These are phyloP conservation scores for Corinectria fuckeliana DNA, from an alignment of 2,329 filamentous ascomycete species.

Conservation along the genomic window DNA sequence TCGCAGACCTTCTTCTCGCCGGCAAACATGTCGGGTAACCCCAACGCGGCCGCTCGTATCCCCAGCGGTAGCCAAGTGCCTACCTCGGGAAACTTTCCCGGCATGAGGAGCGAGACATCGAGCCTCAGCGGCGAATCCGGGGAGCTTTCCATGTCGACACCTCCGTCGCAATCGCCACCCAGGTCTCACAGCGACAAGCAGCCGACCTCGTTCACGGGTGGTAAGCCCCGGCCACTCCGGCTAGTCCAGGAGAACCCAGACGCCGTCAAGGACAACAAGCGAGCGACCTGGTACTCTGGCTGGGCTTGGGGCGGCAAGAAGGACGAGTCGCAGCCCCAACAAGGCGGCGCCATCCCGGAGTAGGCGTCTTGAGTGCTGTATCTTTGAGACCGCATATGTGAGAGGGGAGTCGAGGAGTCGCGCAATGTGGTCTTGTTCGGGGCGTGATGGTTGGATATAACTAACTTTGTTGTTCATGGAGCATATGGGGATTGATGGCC, in stretches of 20 bases:
- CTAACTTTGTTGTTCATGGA: constrained; percentile 27
- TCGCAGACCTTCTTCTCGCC: constrained; percentile 69
- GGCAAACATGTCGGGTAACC: constrained; percentile 57
- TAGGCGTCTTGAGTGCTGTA: constrained; percentile 29
- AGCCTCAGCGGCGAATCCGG: constrained; percentile 73
- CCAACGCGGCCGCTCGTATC: constrained; percentile 57
- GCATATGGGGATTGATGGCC: constrained; percentile 36
- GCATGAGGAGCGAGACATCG: constrained; percentile 70
- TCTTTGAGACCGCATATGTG: constrained; percentile 8
- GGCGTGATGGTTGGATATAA: constrained; percentile 37
- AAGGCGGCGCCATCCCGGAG: constrained; percentile 45
- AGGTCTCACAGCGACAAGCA: constrained; percentile 58
- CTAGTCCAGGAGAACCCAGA: constrained; percentile 81
- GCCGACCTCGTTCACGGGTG: constrained; percentile 62
- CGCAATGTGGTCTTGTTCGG: constrained; percentile 26
- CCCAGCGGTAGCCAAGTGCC: constrained; percentile 56
- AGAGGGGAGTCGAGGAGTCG: neutral
- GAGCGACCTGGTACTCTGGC: constrained; percentile 68
- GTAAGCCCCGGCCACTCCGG: constrained; percentile 82
- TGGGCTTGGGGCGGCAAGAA: constrained; percentile 61
- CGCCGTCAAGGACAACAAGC: constrained; percentile 60
- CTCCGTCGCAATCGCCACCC: constrained; percentile 61
- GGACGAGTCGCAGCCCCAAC: constrained; percentile 49
- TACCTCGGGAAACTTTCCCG: constrained; percentile 70
- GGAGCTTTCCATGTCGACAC: constrained; percentile 52